Evolutionary conservation across 179 eudicot species (phyloP).

Genomic region (Vitellaria paradoxa): DNA sequence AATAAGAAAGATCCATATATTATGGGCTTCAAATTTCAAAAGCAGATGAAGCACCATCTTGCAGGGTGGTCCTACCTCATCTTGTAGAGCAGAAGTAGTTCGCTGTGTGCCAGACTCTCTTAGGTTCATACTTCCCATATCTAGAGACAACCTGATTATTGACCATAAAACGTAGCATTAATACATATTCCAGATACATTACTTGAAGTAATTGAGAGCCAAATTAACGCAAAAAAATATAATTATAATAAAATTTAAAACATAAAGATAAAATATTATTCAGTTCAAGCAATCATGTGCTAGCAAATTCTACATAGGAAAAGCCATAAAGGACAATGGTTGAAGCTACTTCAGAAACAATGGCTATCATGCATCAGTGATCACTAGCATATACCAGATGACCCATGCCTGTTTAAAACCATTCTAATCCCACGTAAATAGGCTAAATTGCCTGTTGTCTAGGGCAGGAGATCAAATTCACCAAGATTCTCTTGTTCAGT

Average conservation of each 20-base stretch:
- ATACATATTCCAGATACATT: not conserved
- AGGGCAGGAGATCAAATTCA: not conserved
- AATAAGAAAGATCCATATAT: slow-evolving; percentile 3
- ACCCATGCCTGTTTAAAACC: not conserved
- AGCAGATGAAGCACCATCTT: not conserved
- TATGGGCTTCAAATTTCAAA: not conserved
- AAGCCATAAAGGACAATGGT: not conserved
- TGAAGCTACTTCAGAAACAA: not conserved
- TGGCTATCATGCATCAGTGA: no score
- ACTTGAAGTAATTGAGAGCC: slow-evolving; percentile 1
- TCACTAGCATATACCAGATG: no score
- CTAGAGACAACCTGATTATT: slow-evolving; percentile 65
- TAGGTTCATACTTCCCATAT: slow-evolving; percentile 70
- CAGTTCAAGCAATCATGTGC: not conserved
- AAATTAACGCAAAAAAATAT: not conserved
- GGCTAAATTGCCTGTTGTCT: no score
- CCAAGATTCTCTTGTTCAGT: not conserved
- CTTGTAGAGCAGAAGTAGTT: slow-evolving; percentile 73
- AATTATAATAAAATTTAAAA: not conserved
- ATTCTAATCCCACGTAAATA: no score
- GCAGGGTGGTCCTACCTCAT: slow-evolving; percentile 59
- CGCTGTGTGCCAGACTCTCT: slow-evolving; percentile 52
- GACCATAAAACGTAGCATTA: slow-evolving; percentile 12
- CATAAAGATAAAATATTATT: not conserved
- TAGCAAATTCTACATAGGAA: not conserved